A percentile compares a stretch with the other conserved stretches of the same genome.
These are phyloP conservation scores for Yamadazyma atlantica DNA, from an alignment of 1,139 yeast genomes.

Conservation along the genomic window DNA sequence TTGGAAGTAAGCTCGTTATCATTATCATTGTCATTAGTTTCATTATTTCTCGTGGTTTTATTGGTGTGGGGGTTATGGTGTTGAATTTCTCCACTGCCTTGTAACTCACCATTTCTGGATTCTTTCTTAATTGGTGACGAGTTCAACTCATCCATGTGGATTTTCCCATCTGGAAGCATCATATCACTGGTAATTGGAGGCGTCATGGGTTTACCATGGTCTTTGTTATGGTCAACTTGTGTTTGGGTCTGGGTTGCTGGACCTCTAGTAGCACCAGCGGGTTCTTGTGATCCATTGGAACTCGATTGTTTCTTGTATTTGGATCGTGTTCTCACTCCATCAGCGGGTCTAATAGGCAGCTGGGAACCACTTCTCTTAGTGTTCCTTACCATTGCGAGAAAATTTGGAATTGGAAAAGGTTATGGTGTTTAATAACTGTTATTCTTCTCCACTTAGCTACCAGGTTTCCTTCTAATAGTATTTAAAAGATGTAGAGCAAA, in stretches of 20 bases:
- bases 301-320: no score
- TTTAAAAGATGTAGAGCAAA: no score
- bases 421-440: no score
- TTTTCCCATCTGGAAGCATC: conserved; percentile 2
- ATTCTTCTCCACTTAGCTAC: no score
- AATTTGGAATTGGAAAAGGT: no score
- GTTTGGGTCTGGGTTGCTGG: neutral
- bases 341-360: no score
- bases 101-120: neutral
- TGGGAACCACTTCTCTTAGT: no score
- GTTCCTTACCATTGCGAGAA: neutral
- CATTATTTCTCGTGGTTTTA: neutral
- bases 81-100: no score
- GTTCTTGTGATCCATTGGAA: neutral
- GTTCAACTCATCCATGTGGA: conserved; percentile 11
- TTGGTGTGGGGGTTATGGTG: no score
- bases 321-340: no score
- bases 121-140: conserved; percentile 21
- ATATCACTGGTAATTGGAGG: conserved; percentile 7
- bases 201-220: neutral
- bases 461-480: no score
- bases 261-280: no score
- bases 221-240: neutral
- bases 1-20: neutral
- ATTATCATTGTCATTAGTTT: neutral